Conservation (phyloP, 257 asterid species). For the Solanum chmielewskii region DNA sequence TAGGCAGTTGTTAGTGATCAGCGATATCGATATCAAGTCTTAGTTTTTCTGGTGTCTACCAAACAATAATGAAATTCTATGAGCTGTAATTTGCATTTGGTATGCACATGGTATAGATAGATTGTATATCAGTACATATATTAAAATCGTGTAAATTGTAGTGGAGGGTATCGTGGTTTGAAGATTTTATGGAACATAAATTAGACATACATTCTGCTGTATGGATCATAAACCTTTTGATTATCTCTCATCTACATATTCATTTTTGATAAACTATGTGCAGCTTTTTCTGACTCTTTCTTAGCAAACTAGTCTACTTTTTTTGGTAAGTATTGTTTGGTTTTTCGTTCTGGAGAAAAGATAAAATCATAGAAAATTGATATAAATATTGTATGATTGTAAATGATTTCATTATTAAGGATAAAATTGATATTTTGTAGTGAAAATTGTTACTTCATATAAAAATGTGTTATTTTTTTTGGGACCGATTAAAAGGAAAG, state of each 20-base stretch:
- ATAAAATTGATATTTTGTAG: no score
- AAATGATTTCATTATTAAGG: no score
- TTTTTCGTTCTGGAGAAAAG: not conserved
- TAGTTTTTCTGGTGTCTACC: not conserved
- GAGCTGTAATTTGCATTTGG: not conserved
- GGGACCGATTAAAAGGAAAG: no score
- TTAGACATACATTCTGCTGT: not conserved
- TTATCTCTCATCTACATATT: not conserved
- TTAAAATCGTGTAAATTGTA: not conserved
- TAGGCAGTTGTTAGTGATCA: not conserved
- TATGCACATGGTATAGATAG: not conserved
- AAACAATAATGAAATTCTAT: not conserved
- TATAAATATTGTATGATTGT: no score
- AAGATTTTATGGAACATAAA: not conserved
- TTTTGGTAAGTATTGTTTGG: not conserved
- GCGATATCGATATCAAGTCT: not conserved
- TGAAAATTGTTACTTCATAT: no score
- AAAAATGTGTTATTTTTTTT: no score
- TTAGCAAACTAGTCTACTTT: not conserved
- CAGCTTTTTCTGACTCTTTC: not conserved
- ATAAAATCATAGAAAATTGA: not conserved
- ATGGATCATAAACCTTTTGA: not conserved
- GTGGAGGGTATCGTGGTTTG: not conserved
- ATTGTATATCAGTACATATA: not conserved
- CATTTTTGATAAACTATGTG: not conserved